A percentile compares a stretch with the other conserved stretches of the same genome.
Conservation (phyloP, 2,329 filamentous ascomycete species). For the Nannizziopsis barbatae region DNA sequence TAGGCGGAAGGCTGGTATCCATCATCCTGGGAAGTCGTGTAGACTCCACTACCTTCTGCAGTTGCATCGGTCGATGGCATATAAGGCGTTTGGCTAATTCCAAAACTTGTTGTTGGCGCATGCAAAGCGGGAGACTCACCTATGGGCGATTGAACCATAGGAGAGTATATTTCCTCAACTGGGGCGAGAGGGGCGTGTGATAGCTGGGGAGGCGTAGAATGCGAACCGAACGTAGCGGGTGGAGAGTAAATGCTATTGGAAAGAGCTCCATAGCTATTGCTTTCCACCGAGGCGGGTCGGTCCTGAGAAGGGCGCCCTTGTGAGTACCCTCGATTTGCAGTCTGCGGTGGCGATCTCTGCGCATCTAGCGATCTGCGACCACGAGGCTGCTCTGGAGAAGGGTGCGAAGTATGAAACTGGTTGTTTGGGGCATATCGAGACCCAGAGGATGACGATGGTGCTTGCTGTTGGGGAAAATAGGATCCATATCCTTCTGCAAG, state of each 20-base stretch:
- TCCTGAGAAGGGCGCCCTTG: constrained; percentile 32
- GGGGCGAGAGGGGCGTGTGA: constrained; percentile 32
- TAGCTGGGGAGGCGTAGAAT: constrained; percentile 27
- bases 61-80: neutral
- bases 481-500: constrained; percentile 63
- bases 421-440: constrained; percentile 37
- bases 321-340: constrained; percentile 20
- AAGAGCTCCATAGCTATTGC: constrained; percentile 24
- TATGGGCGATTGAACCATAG: constrained; percentile 17
- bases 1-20: constrained; percentile 24
- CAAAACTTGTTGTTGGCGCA: neutral
- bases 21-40: neutral
- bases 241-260: constrained; percentile 22
- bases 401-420: constrained; percentile 36
- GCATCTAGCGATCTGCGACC: constrained; percentile 41
- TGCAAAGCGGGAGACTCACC: neutral
- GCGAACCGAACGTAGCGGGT: neutral
- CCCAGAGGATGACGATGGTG: constrained; percentile 23
- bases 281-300: constrained; percentile 26
- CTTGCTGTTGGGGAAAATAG: constrained; percentile 34
- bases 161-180: constrained; percentile 29
- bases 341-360: constrained; percentile 33
- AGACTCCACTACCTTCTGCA: neutral
- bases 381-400: constrained; percentile 42
- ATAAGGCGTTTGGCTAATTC: neutral